A percentile compares a stretch with the other conserved stretches of the same genome.
Conservation (phyloP, 2,329 filamentous ascomycete genomes). For the Drechmeria coniospora region DNA sequence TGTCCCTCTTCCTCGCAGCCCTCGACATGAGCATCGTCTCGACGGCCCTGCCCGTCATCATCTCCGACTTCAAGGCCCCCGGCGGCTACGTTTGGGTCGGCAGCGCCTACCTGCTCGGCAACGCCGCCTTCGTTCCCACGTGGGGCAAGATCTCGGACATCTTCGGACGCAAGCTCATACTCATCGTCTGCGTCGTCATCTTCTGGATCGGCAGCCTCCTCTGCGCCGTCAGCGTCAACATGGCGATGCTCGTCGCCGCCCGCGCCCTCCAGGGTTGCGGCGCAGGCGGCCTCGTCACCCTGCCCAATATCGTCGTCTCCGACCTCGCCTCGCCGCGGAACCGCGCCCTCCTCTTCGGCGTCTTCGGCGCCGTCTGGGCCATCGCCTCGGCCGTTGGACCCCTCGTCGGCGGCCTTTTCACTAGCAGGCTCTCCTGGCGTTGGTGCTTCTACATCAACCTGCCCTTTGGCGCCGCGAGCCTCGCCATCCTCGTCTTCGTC, state of each 20-base stretch:
- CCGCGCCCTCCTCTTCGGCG: slow-evolving; percentile 35
- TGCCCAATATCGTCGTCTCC: slow-evolving; percentile 43
- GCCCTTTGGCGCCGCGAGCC: slow-evolving; percentile 28
- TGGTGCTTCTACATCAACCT: slow-evolving; percentile 58
- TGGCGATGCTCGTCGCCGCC: slow-evolving; percentile 37
- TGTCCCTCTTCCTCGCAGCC: slow-evolving; percentile 35
- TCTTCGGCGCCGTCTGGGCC: slow-evolving; percentile 45
- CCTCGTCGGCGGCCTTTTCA: slow-evolving; percentile 54
- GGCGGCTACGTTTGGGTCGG: slow-evolving; percentile 68
- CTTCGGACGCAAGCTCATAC: slow-evolving; percentile 40
- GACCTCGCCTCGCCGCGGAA: slow-evolving; percentile 38
- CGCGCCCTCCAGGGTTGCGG: slow-evolving; percentile 42
- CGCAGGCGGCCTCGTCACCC: slow-evolving; percentile 40
- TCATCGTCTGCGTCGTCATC: slow-evolving; percentile 32
- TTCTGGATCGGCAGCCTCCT: slow-evolving; percentile 41
- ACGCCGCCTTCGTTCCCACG: slow-evolving; percentile 48
- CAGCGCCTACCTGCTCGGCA: slow-evolving; percentile 55
- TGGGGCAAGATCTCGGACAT: slow-evolving; percentile 52
- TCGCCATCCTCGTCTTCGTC: slow-evolving; percentile 40
- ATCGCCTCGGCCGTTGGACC: slow-evolving; percentile 50
- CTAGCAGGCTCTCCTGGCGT: slow-evolving; percentile 47
- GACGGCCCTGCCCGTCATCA: slow-evolving; percentile 52
- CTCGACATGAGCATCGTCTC: slow-evolving; percentile 48
- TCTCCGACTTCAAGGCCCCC: slow-evolving; percentile 46
- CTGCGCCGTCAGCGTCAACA: slow-evolving; percentile 32